A percentile compares a stretch with the other conserved stretches of the same genome.
Evolutionary conservation across 2,329 filamentous ascomycete species (phyloP).

Genomic region (Aspergillus pseudoglaucus): DNA sequence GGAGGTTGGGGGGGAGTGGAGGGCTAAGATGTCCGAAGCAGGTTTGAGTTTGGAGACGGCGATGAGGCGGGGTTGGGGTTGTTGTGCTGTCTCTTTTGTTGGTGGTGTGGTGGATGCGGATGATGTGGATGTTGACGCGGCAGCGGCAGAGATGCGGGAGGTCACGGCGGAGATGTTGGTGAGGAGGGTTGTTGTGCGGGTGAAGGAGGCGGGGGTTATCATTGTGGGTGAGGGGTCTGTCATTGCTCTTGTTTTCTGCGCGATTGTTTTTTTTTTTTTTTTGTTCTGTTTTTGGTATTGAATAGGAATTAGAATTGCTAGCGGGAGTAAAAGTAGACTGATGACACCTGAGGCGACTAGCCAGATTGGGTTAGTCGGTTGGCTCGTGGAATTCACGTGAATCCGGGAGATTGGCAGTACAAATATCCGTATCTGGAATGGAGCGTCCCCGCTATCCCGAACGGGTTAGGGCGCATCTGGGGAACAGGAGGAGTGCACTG

Average conservation of each 20-base stretch:
- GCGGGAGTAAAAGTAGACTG: not conserved
- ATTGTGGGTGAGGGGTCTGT: constrained; percentile 9
- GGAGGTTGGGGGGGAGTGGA: constrained; percentile 56
- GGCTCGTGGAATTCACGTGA: constrained; percentile 6
- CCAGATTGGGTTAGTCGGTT: not conserved
- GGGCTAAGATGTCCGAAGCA: constrained; percentile 77
- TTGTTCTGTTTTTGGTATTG: not conserved
- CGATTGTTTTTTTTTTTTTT: not conserved
- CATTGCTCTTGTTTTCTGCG: constrained; percentile 3
- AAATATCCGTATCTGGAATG: constrained; percentile 3
- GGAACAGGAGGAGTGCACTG: not conserved
- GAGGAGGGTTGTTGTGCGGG: constrained; percentile 56
- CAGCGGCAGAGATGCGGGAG: constrained; percentile 50
- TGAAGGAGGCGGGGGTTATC: constrained; percentile 51
- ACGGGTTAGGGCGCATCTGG: not conserved
- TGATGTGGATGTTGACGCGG: not conserved
- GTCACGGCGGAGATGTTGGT: constrained; percentile 57
- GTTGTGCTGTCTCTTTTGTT: constrained; percentile 1
- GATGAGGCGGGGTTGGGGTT: constrained; percentile 57
- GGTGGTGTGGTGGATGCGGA: constrained; percentile 8
- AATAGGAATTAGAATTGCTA: not conserved
- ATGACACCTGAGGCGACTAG: not conserved
- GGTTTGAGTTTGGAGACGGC: constrained; percentile 97
- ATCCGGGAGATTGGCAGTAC: constrained; percentile 6
- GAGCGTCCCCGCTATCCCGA: not conserved